Conservation (phyloP, 129 eudicot species). For the Centaurea solstitialis region DNA sequence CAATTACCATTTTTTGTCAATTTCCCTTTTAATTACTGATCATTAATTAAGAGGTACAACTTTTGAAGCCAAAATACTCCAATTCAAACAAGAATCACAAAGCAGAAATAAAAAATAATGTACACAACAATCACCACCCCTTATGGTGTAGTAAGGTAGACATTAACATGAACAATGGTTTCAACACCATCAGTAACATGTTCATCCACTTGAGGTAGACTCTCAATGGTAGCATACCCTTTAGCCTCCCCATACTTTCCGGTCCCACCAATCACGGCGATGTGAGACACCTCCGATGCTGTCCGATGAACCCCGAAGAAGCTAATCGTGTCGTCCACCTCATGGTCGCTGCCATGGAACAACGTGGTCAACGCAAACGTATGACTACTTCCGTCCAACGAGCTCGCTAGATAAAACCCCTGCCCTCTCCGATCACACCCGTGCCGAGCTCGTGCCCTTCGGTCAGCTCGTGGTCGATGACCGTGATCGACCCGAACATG, state of each 20-base stretch:
- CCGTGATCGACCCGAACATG: conserved; percentile 81
- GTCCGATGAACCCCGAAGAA: conserved; percentile 87
- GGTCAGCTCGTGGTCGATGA: conserved; percentile 77
- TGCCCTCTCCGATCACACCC: conserved; percentile 68
- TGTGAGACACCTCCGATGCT: conserved; percentile 69
- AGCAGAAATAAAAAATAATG: neutral
- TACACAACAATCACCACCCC: neutral
- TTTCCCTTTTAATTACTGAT: conserved; percentile 3
- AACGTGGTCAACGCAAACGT: conserved; percentile 66
- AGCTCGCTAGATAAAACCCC: conserved; percentile 81
- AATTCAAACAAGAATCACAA: conserved; percentile 17
- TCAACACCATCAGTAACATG: conserved; percentile 93
- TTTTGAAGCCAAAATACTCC: conserved; percentile 4
- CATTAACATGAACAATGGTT: conserved; percentile 68
- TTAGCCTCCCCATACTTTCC: conserved; percentile 85
- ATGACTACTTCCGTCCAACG: conserved; percentile 74
- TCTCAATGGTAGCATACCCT: conserved; percentile 89
- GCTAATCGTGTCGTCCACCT: conserved; percentile 61
- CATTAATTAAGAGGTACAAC: neutral
- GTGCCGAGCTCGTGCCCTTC: conserved; percentile 83
- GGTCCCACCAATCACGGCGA: conserved; percentile 83
- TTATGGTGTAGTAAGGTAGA: conserved; percentile 54
- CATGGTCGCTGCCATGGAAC: conserved; percentile 56
- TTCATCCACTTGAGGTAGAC: conserved; percentile 74
- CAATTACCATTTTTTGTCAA: too few relatives aligned